Evolutionary conservation across 805 yeast genomes (phyloP).

Genomic region (Metschnikowia shivogae): DNA sequence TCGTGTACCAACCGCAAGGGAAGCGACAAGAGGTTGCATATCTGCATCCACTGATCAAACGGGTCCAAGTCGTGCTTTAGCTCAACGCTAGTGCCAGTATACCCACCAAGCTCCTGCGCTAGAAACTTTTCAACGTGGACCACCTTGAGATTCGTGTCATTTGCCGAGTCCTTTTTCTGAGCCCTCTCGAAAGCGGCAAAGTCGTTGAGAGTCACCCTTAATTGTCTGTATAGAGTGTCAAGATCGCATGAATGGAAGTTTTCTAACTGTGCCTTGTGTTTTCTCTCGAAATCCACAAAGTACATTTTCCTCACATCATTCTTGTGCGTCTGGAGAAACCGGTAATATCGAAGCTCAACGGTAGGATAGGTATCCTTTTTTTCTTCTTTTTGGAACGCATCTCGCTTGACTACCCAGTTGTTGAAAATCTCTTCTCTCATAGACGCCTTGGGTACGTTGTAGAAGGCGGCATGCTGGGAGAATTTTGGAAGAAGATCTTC

Average conservation of each 20-base stretch:
- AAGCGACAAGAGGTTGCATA: constrained; percentile 22
- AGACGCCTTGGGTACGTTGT: constrained; percentile 17
- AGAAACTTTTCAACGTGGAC: constrained; percentile 22
- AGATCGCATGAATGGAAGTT: constrained; percentile 5
- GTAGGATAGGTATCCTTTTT: constrained; percentile 18
- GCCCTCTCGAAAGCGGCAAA: constrained; percentile 27
- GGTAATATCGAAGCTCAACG: constrained; percentile 19
- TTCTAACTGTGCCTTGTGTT: constrained; percentile 13
- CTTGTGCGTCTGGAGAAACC: constrained; percentile 28
- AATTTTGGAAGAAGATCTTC: constrained; percentile 31
- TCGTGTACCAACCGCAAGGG: constrained; percentile 22
- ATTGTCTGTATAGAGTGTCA: constrained; percentile 25
- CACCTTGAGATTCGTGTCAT: constrained; percentile 29
- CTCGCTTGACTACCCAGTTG: constrained; percentile 10
- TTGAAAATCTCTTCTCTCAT: constrained; percentile 15
- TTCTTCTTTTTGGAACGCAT: background rate
- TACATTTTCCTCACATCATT: constrained; percentile 23
- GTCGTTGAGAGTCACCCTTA: constrained; percentile 26
- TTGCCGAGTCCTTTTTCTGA: constrained; percentile 10
- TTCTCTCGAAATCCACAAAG: constrained; percentile 26
- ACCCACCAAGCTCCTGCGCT: constrained; percentile 1
- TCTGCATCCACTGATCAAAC: constrained; percentile 28
- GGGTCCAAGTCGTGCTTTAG: background rate
- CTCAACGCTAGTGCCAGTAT: background rate
- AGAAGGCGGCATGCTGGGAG: constrained; percentile 26